These are phyloP conservation scores for Aureobasidium sp. DNA, from an alignment of 2,329 filamentous ascomycete species.

Conservation along the genomic window DNA sequence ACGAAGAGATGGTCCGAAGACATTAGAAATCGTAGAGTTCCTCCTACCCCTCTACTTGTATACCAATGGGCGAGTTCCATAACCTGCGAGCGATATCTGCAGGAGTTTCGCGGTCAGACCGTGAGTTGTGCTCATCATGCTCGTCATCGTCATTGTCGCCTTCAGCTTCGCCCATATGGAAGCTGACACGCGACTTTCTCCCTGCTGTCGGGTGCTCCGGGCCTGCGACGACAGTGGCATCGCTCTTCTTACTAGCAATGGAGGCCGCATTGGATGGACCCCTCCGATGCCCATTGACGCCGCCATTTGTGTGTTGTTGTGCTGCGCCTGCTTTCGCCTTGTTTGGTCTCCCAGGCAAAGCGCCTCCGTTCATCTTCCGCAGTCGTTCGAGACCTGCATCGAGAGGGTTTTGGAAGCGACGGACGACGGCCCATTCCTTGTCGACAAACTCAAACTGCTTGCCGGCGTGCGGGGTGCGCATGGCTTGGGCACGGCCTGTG, in stretches of 20 bases:
- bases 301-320: constrained; percentile 32
- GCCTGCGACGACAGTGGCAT: background rate
- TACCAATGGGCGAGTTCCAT: constrained; percentile 27
- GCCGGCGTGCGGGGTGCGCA: constrained; percentile 45
- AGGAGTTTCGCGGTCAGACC: constrained; percentile 24
- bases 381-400: constrained; percentile 54
- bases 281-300: constrained; percentile 4
- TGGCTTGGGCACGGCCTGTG: constrained; percentile 32
- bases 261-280: background rate
- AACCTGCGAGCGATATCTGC: constrained; percentile 35
- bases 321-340: constrained; percentile 15
- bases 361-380: constrained; percentile 18
- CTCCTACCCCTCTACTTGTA: constrained; percentile 6
- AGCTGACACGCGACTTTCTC: constrained; percentile 15
- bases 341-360: constrained; percentile 28
- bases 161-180: constrained; percentile 13
- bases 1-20: background rate
- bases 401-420: constrained; percentile 64
- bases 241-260: constrained; percentile 8
- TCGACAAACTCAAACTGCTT: constrained; percentile 60
- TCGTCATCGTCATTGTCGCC: constrained; percentile 12
- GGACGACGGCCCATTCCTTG: constrained; percentile 67
- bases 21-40: background rate
- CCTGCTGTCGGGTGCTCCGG: constrained; percentile 19
- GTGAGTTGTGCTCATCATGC: constrained; percentile 19